Evolutionary conservation across 2,329 filamentous ascomycete genomes (phyloP).

Genomic region (Aspergillus texensis): DNA sequence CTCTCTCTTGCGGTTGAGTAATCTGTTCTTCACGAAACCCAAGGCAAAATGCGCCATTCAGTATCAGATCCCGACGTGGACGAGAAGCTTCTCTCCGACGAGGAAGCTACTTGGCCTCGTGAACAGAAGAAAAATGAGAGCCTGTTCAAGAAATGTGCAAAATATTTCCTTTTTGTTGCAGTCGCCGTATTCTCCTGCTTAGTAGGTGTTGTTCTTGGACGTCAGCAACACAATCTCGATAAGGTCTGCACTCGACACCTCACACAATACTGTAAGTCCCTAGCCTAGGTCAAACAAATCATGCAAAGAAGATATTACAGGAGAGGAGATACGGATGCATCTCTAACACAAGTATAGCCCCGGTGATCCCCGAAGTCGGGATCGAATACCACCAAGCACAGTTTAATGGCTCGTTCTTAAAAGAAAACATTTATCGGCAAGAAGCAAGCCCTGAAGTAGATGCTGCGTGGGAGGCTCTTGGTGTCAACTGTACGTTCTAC

Average conservation of each 20-base stretch:
- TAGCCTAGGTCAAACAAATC: not conserved
- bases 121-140: not conserved
- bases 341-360: slow-evolving; percentile 26
- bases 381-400: slow-evolving; percentile 44
- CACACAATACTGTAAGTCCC: slow-evolving; percentile 27
- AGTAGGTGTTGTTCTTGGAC: slow-evolving; percentile 20
- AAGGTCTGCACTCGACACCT: slow-evolving; percentile 25
- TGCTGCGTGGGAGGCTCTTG: slow-evolving; percentile 58
- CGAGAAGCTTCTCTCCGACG: slow-evolving; percentile 11
- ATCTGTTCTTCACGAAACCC: too few species aligned
- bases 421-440: slow-evolving; percentile 57
- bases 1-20: not conserved
- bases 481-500: slow-evolving; percentile 52
- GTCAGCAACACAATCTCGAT: slow-evolving; percentile 20
- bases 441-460: slow-evolving; percentile 57
- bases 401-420: slow-evolving; percentile 62
- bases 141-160: slow-evolving; percentile 5
- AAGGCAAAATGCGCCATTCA: not conserved
- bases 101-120: slow-evolving; percentile 9
- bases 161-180: slow-evolving; percentile 17
- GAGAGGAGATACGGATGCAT: not conserved
- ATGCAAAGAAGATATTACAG: too few species aligned
- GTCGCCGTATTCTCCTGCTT: slow-evolving; percentile 22
- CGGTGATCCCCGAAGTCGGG: slow-evolving; percentile 43
- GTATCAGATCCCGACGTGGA: slow-evolving; percentile 1